phyloP scores from a whole-genome alignment of 352 stramenopile species.

The Phytopythium helicoides region DNA sequence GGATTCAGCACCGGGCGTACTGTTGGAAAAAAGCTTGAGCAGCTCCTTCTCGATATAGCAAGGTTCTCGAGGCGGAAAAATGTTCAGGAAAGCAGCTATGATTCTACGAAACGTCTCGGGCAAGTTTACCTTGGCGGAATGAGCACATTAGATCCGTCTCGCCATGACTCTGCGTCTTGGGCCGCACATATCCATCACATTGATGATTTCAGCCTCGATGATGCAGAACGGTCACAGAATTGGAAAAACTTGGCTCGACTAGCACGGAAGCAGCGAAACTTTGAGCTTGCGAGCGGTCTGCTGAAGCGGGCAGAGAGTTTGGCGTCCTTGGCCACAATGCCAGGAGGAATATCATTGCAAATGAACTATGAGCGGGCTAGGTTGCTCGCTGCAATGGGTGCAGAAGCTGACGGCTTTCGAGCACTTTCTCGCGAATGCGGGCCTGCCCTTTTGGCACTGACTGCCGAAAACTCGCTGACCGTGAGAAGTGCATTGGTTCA shows the following conservation, averaged over 20 bases:
- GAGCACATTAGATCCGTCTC: conserved; percentile 15
- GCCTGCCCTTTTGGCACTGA: not conserved
- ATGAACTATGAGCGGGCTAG: conserved; percentile 36
- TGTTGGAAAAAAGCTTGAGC: conserved; percentile 1
- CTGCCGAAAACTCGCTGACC: not conserved
- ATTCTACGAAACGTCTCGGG: too few species aligned
- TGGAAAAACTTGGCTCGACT: conserved; percentile 37
- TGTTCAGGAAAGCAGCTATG: too few species aligned
- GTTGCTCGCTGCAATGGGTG: conserved; percentile 32
- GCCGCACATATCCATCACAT: not conserved
- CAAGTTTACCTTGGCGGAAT: not conserved
- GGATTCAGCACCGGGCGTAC: not conserved
- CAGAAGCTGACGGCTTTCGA: conserved; percentile 23
- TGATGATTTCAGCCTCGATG: not conserved
- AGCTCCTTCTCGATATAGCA: not conserved
- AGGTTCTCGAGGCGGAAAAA: not conserved
- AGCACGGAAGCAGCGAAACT: conserved; percentile 58
- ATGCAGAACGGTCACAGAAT: conserved; percentile 2
- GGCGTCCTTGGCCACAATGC: conserved; percentile 1
- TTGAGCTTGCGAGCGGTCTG: conserved; percentile 28
- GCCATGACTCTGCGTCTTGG: conserved; percentile 39
- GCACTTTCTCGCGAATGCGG: conserved; percentile 14
- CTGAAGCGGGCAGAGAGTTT: conserved; percentile 21
- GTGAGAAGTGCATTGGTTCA: conserved; percentile 5
- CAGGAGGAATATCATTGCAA: conserved; percentile 1